Evolutionary conservation across 2,329 filamentous ascomycete species (phyloP).

Genomic region (Claviceps pazoutovae): DNA sequence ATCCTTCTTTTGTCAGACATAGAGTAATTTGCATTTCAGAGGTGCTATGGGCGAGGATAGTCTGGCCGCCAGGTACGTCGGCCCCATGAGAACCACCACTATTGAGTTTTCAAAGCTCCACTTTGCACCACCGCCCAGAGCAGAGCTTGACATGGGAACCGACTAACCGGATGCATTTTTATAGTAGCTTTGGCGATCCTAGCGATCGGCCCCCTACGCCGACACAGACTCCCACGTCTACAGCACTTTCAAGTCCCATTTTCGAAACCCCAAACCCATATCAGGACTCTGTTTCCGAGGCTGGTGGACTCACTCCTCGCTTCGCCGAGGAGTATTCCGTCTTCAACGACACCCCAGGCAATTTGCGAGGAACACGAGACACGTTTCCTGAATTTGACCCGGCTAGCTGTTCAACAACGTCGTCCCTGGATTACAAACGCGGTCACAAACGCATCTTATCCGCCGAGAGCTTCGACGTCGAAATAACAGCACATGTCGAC

Average conservation of each 20-base stretch:
- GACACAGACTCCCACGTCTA: constrained; percentile 41
- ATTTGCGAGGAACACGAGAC: constrained; percentile 33
- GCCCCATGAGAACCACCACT: constrained; percentile 1
- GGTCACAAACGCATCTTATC: constrained; percentile 38
- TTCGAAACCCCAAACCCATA: constrained; percentile 42
- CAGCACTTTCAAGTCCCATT: constrained; percentile 37
- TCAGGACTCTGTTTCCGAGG: constrained; percentile 32
- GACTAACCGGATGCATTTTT: constrained; percentile 19
- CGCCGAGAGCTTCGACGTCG: constrained; percentile 31
- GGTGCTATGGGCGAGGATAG: constrained; percentile 52
- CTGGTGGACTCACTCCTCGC: constrained; percentile 42
- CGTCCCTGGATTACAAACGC: constrained; percentile 29
- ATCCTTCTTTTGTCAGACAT: not conserved
- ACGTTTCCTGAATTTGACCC: constrained; percentile 32
- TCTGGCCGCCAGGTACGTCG: constrained; percentile 37
- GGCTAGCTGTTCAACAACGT: constrained; percentile 20
- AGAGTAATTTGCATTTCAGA: constrained; percentile 9
- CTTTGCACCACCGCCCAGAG: constrained; percentile 4
- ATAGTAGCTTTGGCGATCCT: constrained; percentile 46
- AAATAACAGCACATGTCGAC: constrained; percentile 47
- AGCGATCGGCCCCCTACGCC: constrained; percentile 47
- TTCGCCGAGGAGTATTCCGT: constrained; percentile 53
- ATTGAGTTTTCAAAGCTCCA: constrained; percentile 6
- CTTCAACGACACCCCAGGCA: constrained; percentile 50
- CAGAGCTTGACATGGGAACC: constrained; percentile 11